A percentile compares a stretch with the other conserved stretches of the same genome.
Evolutionary conservation across 1,284 basidiomycete genomes (phyloP).

Genomic region (Ceratobasidium sp.): DNA sequence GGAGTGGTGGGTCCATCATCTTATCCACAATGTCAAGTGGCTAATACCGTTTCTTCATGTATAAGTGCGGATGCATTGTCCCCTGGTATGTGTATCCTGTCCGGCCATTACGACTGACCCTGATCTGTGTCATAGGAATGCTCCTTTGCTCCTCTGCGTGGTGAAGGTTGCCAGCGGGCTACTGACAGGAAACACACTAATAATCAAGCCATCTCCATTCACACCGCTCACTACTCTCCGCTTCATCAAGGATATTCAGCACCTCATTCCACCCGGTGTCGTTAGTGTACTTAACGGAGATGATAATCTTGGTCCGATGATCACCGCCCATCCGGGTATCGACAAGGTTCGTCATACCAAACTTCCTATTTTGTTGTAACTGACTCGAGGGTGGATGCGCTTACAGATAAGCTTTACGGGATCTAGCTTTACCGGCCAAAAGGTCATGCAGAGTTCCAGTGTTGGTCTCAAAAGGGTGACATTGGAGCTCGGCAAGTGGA

Average conservation of each 20-base stretch:
- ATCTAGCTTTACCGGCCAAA: slow-evolving; percentile 61
- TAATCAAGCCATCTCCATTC: slow-evolving; percentile 93
- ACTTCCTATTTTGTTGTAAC: background rate
- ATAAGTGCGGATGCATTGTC: slow-evolving; percentile 29
- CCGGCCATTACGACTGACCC: background rate
- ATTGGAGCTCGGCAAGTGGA: slow-evolving; percentile 70
- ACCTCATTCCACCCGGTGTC: slow-evolving; percentile 89
- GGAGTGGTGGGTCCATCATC: slow-evolving; percentile 25
- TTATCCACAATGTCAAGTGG: background rate
- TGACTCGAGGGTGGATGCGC: too few species aligned
- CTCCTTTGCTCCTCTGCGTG: slow-evolving; percentile 10
- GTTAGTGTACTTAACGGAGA: slow-evolving; percentile 88
- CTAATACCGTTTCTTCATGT: background rate
- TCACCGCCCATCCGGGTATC: slow-evolving; percentile 79
- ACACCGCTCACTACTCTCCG: slow-evolving; percentile 88
- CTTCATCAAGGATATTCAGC: slow-evolving; percentile 53
- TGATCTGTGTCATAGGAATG: slow-evolving; percentile 18
- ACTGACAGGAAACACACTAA: slow-evolving; percentile 86
- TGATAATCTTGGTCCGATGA: slow-evolving; percentile 86
- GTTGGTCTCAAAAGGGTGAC: slow-evolving; percentile 71
- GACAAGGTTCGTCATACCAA: slow-evolving; percentile 65
- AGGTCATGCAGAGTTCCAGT: slow-evolving; percentile 62
- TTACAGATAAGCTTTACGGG: slow-evolving; percentile 60
- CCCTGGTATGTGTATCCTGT: slow-evolving; percentile 11
- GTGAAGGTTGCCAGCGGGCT: slow-evolving; percentile 94